Conservation (phyloP, 768 basidiomycete species). For the Podaxis sp. region DNA sequence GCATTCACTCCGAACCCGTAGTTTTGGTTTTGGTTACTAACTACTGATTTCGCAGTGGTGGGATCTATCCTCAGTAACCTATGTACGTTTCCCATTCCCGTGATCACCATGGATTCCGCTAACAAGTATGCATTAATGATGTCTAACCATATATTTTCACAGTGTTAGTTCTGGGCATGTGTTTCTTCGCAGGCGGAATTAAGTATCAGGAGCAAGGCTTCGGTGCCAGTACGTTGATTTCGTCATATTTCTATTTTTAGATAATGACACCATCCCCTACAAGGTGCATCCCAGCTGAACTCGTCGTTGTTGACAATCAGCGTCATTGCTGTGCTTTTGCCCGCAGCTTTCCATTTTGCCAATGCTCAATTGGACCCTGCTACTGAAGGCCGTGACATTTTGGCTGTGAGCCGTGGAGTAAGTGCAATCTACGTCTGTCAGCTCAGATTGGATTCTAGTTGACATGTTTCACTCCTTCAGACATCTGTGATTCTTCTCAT, state of each 20-base stretch:
- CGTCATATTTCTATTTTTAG: slow-evolving; percentile 7
- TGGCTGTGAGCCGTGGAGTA: slow-evolving; percentile 74
- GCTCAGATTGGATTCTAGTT: neutral
- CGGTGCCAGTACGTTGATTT: slow-evolving; percentile 54
- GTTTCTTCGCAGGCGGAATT: slow-evolving; percentile 81
- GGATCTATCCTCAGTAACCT: slow-evolving; percentile 87
- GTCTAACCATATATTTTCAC: neutral
- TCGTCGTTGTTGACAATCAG: slow-evolving; percentile 73
- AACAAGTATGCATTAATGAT: slow-evolving; percentile 4
- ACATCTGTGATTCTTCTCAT: slow-evolving; percentile 74
- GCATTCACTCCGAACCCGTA: neutral
- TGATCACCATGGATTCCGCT: neutral
- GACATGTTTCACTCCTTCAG: slow-evolving; percentile 25
- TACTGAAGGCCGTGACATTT: slow-evolving; percentile 39
- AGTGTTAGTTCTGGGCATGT: slow-evolving; percentile 87
- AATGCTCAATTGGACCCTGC: slow-evolving; percentile 18
- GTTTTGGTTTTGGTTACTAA: slow-evolving; percentile 13
- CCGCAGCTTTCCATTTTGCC: slow-evolving; percentile 74
- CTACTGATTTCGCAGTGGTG: slow-evolving; percentile 47
- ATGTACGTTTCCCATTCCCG: slow-evolving; percentile 37
- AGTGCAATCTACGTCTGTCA: slow-evolving; percentile 19
- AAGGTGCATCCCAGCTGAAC: slow-evolving; percentile 65
- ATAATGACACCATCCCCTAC: neutral
- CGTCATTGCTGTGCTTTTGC: slow-evolving; percentile 74
- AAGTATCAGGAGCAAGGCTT: slow-evolving; percentile 80